Evolutionary conservation across 73 alveolate species (phyloP).

Genomic region (Diophrys sp.): DNA sequence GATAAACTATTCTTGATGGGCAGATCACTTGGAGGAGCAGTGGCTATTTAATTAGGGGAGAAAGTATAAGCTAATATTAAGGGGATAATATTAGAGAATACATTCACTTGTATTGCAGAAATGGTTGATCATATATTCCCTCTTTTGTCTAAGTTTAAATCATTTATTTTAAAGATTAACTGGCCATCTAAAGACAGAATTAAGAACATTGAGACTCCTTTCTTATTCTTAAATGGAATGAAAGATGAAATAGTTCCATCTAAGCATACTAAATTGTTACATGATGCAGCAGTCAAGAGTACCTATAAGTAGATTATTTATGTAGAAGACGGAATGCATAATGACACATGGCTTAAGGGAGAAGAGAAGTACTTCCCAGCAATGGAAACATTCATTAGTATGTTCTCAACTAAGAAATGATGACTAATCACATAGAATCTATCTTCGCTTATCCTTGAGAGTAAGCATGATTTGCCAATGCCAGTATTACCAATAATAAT

Average conservation of each 20-base stretch:
- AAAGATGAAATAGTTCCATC: constrained; percentile 55
- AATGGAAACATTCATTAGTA: background rate
- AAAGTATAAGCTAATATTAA: constrained; percentile 8
- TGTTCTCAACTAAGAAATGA: too few species aligned
- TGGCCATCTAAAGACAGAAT: constrained; percentile 14
- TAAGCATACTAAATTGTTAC: constrained; percentile 28
- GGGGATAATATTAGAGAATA: constrained; percentile 28
- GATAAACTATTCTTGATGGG: constrained; percentile 80
- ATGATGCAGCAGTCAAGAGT: constrained; percentile 9
- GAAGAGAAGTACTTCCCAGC: constrained; percentile 5
- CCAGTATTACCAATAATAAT: constrained; percentile 77
- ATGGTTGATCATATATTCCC: constrained; percentile 30
- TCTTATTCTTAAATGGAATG: constrained; percentile 56
- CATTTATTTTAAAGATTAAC: constrained; percentile 11
- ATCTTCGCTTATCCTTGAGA: constrained; percentile 53
- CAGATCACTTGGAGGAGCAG: constrained; percentile 93
- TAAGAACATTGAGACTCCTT: constrained; percentile 28
- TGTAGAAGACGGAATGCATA: constrained; percentile 18
- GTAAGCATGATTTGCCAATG: constrained; percentile 73
- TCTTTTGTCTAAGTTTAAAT: background rate
- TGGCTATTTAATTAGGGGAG: constrained; percentile 63
- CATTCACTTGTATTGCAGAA: constrained; percentile 25
- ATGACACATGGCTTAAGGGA: constrained; percentile 30
- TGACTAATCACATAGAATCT: too few species aligned
- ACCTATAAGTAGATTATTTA: background rate